Base-by-base conservation (phyloP, 2,329 filamentous ascomycete species). In the Colletotrichum agaves region DNA sequence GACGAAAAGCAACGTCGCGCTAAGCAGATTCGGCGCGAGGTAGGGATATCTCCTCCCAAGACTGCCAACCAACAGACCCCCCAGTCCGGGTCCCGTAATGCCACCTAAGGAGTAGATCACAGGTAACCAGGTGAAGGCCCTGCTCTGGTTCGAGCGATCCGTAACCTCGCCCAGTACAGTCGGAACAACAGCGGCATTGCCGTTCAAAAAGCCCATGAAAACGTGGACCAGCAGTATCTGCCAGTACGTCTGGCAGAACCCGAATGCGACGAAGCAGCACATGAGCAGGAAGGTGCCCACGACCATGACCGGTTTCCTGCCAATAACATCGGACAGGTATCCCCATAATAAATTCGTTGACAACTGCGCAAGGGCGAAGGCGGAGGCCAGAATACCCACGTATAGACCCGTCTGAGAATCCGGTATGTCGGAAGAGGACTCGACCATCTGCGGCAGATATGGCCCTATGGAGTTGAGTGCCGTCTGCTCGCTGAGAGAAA, bases 391-490 rank as follows among this genome's bases (percentile, higher is more conserved):
- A 52, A 94, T 84, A 13, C 96, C 96, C 0, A 98, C 94, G 76
- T 97, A 98, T 46, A 98, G 77, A 1, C 95, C 96, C 35, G 91
- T 91, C 73, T 94, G 83, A 5, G 83, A 84, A 2, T 85, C 80
- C 19, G 91, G 86, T 19, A 98, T 90, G 69, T 93, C 93, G 1
- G 93, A 92, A 76, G 98, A 98, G 1, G 89, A 90, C 21, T 89
- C 88, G 1, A 94, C 90, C 95, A 99, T 98, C 73, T 94, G 88
- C 0, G 96, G 96, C 2, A 99, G 87, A 78, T 99, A 99, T 1
- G 96, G 96, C 11, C 91, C 92, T 74, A 99, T 98, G 21, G 94
- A 97, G 79, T 99, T 99, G 75, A 99, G 87, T 0, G 96, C 96
- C 0, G 95, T 98, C 83, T 99, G 96, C 77, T 99, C 96, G 61